These are phyloP conservation scores for Plantago elongata DNA, from an alignment of 257 asterid species.

Conservation along the genomic window DNA sequence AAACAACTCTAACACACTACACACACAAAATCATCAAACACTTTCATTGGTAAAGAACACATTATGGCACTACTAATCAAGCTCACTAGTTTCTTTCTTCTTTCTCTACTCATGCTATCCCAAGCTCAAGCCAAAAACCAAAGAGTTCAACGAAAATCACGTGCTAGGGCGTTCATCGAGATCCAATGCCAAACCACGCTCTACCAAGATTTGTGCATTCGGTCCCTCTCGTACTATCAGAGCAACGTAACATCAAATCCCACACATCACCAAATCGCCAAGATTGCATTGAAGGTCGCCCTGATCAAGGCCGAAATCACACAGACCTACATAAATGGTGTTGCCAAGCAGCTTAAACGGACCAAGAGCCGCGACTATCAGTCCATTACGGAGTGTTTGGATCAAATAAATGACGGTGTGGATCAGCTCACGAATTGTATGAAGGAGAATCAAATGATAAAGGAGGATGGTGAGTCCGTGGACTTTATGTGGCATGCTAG, in stretches of 20 bases:
- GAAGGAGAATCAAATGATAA: slow-evolving; percentile 30
- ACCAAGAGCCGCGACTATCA: slow-evolving; percentile 23
- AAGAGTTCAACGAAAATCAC: background rate
- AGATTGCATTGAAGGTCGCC: slow-evolving; percentile 23
- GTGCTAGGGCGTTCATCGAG: slow-evolving; percentile 9
- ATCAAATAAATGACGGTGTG: slow-evolving; percentile 46
- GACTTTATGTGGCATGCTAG: slow-evolving; percentile 48
- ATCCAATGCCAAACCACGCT: slow-evolving; percentile 15
- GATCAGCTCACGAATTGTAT: slow-evolving; percentile 35
- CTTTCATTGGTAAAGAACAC: background rate
- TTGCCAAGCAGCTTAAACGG: slow-evolving; percentile 24
- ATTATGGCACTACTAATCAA: slow-evolving; percentile 1
- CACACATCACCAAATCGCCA: slow-evolving; percentile 25
- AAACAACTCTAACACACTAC: background rate
- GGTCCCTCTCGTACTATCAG: slow-evolving; percentile 11
- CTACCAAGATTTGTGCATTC: slow-evolving; percentile 19
- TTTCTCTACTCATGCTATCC: background rate
- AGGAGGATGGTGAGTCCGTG: slow-evolving; percentile 24
- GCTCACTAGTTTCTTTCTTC: slow-evolving; percentile 4
- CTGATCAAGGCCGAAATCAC: slow-evolving; percentile 19
- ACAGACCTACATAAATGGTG: slow-evolving; percentile 18
- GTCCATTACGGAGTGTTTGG: slow-evolving; percentile 29
- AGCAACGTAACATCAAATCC: slow-evolving; percentile 15
- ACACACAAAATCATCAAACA: background rate
- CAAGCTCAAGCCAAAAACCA: background rate